phyloP scores from a whole-genome alignment of 257 asterid species.

The Coffea eugenioides region DNA sequence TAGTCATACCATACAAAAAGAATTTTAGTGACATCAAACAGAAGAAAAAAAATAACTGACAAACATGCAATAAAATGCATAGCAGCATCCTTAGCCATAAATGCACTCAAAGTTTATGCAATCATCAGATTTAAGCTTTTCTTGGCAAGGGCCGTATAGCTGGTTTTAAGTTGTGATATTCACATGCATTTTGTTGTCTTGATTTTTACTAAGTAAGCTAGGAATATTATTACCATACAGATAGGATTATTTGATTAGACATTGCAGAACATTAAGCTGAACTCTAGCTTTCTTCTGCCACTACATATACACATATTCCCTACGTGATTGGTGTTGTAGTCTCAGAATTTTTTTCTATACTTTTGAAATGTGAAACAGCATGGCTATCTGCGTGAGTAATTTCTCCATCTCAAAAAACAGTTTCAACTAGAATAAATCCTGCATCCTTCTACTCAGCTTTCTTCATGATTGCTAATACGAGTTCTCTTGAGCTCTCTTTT shows the following conservation, averaged over 20 bases:
- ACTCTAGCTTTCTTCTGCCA: constrained; percentile 18
- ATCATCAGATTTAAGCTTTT: neutral
- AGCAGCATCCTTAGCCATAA: neutral
- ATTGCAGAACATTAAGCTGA: constrained; percentile 10
- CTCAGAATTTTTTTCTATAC: neutral
- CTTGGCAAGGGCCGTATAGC: neutral
- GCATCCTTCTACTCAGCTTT: neutral
- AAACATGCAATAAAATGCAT: neutral
- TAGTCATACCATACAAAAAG: neutral
- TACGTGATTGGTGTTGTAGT: constrained; percentile 22
- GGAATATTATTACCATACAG: constrained; percentile 4
- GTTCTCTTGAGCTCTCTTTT: neutral
- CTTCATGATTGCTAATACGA: neutral
- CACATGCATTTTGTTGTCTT: neutral
- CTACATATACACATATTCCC: constrained; percentile 5
- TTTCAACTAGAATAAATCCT: neutral
- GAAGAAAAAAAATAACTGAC: neutral
- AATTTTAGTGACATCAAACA: neutral
- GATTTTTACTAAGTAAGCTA: neutral
- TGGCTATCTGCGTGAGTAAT: neutral
- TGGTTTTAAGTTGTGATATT: neutral
- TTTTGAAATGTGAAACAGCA: neutral
- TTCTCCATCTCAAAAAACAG: neutral
- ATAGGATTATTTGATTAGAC: constrained; percentile 11
- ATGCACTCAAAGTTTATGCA: neutral